phyloP scores from a whole-genome alignment of 2,329 filamentous ascomycete genomes.

The Colletotrichum sojae region DNA sequence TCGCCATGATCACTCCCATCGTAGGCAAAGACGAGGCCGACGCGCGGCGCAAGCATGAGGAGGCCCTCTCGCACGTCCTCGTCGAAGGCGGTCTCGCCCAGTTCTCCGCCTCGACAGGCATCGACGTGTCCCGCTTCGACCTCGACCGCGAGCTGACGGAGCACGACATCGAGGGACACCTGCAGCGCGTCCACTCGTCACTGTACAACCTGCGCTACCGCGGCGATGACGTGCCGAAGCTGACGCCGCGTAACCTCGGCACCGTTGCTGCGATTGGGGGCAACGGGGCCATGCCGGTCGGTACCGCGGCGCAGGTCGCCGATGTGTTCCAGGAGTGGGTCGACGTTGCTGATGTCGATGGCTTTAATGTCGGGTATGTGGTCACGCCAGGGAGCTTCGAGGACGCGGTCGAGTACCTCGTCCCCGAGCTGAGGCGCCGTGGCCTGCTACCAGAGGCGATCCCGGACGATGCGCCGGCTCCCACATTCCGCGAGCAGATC shows the following conservation, averaged over 20 bases:
- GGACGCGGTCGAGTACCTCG: slow-evolving; percentile 49
- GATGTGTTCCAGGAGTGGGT: slow-evolving; percentile 62
- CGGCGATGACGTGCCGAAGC: slow-evolving; percentile 57
- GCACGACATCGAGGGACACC: slow-evolving; percentile 65
- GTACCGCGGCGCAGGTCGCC: slow-evolving; percentile 57
- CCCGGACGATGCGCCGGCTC: background rate
- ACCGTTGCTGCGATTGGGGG: slow-evolving; percentile 58
- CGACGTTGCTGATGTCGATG: slow-evolving; percentile 57
- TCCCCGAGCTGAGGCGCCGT: slow-evolving; percentile 47
- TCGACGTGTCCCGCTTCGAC: slow-evolving; percentile 70
- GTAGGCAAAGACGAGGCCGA: slow-evolving; percentile 66
- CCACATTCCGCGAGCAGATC: slow-evolving; percentile 26
- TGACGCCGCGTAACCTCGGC: slow-evolving; percentile 59
- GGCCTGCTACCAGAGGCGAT: slow-evolving; percentile 39
- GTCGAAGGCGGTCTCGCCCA: slow-evolving; percentile 68
- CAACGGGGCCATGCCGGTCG: slow-evolving; percentile 52
- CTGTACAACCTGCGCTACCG: slow-evolving; percentile 64
- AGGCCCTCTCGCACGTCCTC: slow-evolving; percentile 66
- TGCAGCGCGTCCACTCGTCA: slow-evolving; percentile 63
- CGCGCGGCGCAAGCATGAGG: slow-evolving; percentile 65
- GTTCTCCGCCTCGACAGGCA: slow-evolving; percentile 71
- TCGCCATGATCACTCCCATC: slow-evolving; percentile 64
- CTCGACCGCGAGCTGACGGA: slow-evolving; percentile 71
- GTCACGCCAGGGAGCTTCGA: slow-evolving; percentile 56
- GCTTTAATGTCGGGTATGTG: slow-evolving; percentile 59